Base-by-base conservation (phyloP, 1,284 basidiomycete genomes). In the Sphaerobolus stellatus region DNA sequence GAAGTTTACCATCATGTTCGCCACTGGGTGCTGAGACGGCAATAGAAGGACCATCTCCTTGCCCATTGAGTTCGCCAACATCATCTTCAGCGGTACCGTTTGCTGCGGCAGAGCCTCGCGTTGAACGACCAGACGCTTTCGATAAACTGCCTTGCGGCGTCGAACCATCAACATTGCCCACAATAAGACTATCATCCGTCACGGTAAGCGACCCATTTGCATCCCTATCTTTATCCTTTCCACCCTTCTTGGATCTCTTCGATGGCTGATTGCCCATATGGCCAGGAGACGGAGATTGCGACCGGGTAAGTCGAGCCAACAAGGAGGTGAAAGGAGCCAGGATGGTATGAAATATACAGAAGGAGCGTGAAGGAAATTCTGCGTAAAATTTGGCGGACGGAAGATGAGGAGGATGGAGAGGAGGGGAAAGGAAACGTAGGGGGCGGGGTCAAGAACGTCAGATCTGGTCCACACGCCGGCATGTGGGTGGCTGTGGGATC, bases 241-340 rank as follows among this genome's bases (percentile, higher is more conserved):
- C 70, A 51, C 71, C 71, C 74, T 85, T 89, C 78, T 82, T 86
- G 62, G 79, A 73, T 77, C 84, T 88, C 79, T 87, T 90, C 62
- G 88, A 90, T 64, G 83, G 81, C 71, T 87, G 83, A 68, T 89
- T 88, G 71, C 88, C 87, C 85, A 89, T 90, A 66, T 66, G 70
- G 72, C 65, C 75, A 66, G 72, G 69, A 48, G 73, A 59, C 27
- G 70, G 67, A 56, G 71, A 70, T 64, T 76, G 70, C 60, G 67
- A 65, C 58, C 70, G 60, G 61, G 59, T 31, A 43, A 43, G 48
- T 46, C 45, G 50, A 16, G 53, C 53, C 66, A 63, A 48, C 66
- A 60, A 24, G 69, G 67, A 40, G 68, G 65, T 38, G 70, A 70
- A 51, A 46, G 86, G 83, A 56, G 86, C 88, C 66, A 80, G 79